These are phyloP conservation scores for Pleurotus ostreatus DNA, from an alignment of 768 basidiomycete genomes.

Conservation along the genomic window DNA sequence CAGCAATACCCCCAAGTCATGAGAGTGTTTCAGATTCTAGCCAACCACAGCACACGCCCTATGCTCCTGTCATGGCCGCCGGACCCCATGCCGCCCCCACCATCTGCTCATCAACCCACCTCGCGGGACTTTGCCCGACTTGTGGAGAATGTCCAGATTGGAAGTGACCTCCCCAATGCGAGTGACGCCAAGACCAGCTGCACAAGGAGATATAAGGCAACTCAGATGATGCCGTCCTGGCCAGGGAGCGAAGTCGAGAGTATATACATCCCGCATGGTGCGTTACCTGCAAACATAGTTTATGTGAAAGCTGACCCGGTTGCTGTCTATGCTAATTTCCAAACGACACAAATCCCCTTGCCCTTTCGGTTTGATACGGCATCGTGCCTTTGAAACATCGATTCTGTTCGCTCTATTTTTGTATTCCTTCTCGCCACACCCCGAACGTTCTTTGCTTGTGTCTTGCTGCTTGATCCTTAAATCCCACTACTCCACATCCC, in stretches of 20 bases:
- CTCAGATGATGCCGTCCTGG: constrained; percentile 56
- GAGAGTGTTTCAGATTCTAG: constrained; percentile 77
- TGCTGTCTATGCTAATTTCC: not conserved
- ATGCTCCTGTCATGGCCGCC: constrained; percentile 78
- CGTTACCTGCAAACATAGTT: constrained; percentile 24
- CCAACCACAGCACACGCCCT: constrained; percentile 52
- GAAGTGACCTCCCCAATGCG: constrained; percentile 39
- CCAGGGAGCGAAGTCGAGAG: constrained; percentile 70
- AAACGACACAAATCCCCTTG: not conserved
- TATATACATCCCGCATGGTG: constrained; percentile 89
- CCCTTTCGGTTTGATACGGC: not conserved
- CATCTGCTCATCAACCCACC: constrained; percentile 35
- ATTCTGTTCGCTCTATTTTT: too few relatives aligned
- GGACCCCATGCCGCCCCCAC: constrained; percentile 25
- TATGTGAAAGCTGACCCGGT: not conserved
- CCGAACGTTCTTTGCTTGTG: too few relatives aligned
- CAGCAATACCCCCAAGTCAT: constrained; percentile 11
- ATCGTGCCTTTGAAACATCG: too few relatives aligned
- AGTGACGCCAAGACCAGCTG: constrained; percentile 83
- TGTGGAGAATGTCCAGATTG: constrained; percentile 66
- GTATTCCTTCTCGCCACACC: too few relatives aligned
- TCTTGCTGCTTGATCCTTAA: too few relatives aligned
- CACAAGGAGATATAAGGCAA: constrained; percentile 77
- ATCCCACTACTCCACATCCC: not conserved
- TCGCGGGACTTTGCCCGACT: constrained; percentile 53